Conservation (phyloP, 2,329 filamentous ascomycete species). For the Diaporthe humulicola region DNA sequence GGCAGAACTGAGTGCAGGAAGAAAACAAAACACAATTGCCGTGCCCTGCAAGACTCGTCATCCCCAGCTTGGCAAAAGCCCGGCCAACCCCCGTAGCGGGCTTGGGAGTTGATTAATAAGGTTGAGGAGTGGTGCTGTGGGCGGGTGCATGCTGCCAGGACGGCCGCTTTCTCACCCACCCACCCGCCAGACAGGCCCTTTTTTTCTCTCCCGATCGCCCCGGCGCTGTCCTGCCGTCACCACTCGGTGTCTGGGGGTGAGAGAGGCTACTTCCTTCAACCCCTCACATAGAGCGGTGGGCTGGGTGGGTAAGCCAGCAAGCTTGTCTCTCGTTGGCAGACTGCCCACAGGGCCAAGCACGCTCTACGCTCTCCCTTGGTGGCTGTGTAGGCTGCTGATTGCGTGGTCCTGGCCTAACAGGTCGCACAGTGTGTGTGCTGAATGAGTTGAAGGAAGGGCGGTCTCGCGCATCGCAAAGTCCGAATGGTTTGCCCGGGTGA, state of each 20-base stretch:
- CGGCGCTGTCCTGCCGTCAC: slow-evolving; percentile 7
- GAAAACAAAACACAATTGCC: background rate
- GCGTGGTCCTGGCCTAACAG: slow-evolving; percentile 4
- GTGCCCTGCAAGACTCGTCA: slow-evolving; percentile 15
- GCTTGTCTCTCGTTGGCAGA: slow-evolving; percentile 11
- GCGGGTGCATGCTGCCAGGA: background rate
- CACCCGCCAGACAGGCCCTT: background rate
- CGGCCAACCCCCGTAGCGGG: slow-evolving; percentile 12
- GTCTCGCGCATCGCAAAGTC: slow-evolving; percentile 1
- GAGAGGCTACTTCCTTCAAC: background rate
- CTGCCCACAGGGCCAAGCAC: background rate
- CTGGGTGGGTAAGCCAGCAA: background rate
- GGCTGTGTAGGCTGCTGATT: slow-evolving; percentile 24
- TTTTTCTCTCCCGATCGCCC: background rate
- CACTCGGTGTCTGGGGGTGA: background rate
- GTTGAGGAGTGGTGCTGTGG: background rate
- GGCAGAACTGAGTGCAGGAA: background rate
- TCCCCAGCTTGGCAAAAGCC: slow-evolving; percentile 16
- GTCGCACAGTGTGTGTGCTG: slow-evolving; percentile 5
- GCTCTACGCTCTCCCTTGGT: slow-evolving; percentile 19
- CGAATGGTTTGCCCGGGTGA: background rate
- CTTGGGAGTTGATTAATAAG: slow-evolving; percentile 10
- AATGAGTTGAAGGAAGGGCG: background rate
- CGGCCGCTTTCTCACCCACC: slow-evolving; percentile 18
- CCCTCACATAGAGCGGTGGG: background rate